Evolutionary conservation across 306 rosid genomes (phyloP).

Genomic region (Vicia sativa): DNA sequence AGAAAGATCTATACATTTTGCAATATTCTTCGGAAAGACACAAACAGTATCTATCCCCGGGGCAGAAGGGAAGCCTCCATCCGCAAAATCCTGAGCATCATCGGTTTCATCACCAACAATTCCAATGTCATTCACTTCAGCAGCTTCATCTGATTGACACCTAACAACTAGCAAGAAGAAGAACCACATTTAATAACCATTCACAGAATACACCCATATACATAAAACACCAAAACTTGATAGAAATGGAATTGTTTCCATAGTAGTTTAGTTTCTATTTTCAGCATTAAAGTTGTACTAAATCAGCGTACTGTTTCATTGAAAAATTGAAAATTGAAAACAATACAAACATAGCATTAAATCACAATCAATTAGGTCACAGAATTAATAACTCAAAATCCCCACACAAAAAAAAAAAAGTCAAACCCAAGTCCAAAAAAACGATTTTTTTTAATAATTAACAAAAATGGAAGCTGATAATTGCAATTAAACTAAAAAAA

Average conservation of each 20-base stretch:
- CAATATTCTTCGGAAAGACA: constrained; percentile 15
- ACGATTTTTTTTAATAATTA: background rate
- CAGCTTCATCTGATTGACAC: constrained; percentile 22
- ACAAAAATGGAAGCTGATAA: background rate
- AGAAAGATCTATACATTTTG: constrained; percentile 11
- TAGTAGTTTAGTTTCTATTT: background rate
- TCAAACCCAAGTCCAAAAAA: background rate
- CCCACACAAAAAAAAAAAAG: background rate
- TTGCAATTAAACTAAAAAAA: background rate
- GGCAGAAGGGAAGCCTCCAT: constrained; percentile 1
- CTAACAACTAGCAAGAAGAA: constrained; percentile 14
- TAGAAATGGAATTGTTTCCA: background rate
- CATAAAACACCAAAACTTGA: background rate
- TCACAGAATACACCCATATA: background rate
- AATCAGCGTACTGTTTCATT: background rate
- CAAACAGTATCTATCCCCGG: background rate
- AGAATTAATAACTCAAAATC: background rate
- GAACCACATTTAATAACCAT: background rate
- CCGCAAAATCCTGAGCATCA: constrained; percentile 11
- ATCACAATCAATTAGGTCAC: background rate
- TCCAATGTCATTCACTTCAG: constrained; percentile 6
- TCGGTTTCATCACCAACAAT: constrained; percentile 20
- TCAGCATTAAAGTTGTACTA: background rate
- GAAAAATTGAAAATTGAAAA: constrained; percentile 1
- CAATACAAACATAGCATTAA: background rate